Base-by-base conservation (phyloP, 805 yeast species). In the Candida anglica region DNA sequence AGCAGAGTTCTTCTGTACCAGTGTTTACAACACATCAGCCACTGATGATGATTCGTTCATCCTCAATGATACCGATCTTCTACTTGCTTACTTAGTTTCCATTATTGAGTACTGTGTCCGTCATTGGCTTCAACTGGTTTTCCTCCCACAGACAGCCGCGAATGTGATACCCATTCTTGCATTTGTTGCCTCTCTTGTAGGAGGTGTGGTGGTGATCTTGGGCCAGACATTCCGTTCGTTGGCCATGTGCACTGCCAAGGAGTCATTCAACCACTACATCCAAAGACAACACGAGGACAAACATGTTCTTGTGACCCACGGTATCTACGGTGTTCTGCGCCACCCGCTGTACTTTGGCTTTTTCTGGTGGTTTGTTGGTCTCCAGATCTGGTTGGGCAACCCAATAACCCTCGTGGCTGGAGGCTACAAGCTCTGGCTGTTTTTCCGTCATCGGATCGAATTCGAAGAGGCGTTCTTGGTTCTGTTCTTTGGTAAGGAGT, bases 291-390 rank as follows among this genome's bases (percentile, higher is more conserved):
- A 71, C 33, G 55, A 63, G 20, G 45, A 57, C 1, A 72, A 72
- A 34, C 98, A 93, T 53, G 58, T 44, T 7, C 65, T 93, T 27
- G 81, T 93, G 9, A 86, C 86, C 0, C 44, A 58, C 8, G 98
- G 97, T 0, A 62, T 91, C 3, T 93, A 91, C 56, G 38, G 66
- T 1, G 42, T 58, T 17, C 60, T 75, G 11, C 69, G 98, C 40
- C 98, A 93, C 55, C 98, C 98, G 5, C 81, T 94, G 30, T 93
- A 93, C 58, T 72, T 79, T 26, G 98, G 97, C 0, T 93, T 84
- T 55, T 89, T 79, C 51, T 79, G 87, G 76, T 93, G 98, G 97
- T 91, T 94, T 10, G 44, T 89, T 3, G 97, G 97, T 0, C 69
- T 87, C 1, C 95, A 91, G 53, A 16, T 93, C 29, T 43, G 81